phyloP scores from a whole-genome alignment of 2,329 filamentous ascomycete genomes.

The Colletotrichum tanaceti region DNA sequence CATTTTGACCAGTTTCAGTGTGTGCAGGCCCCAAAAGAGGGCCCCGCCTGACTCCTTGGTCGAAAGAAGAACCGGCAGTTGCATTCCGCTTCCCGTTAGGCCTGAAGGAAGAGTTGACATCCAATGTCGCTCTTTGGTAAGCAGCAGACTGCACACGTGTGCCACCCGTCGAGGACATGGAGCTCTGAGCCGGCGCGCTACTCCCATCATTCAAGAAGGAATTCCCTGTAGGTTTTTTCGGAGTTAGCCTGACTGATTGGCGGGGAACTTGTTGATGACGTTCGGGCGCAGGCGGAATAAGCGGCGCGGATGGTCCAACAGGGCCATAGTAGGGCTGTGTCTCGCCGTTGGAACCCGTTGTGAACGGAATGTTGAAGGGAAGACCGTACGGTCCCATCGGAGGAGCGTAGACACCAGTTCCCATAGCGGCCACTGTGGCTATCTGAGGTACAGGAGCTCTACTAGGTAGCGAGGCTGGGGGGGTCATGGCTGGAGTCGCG shows the following conservation, averaged over 20 bases:
- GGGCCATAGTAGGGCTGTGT: slow-evolving; percentile 14
- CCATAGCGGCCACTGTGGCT: neutral
- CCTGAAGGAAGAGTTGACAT: neutral
- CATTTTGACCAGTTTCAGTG: neutral
- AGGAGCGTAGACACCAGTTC: neutral
- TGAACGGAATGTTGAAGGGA: slow-evolving; percentile 11
- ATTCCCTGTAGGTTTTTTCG: neutral
- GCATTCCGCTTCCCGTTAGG: neutral
- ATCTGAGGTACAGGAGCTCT: neutral
- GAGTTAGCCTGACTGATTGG: neutral
- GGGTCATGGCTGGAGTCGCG: too few relatives aligned
- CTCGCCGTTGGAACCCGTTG: slow-evolving; percentile 7
- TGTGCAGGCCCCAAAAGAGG: neutral
- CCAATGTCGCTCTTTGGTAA: neutral
- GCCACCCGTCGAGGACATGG: neutral
- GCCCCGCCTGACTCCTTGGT: neutral
- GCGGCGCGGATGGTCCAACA: slow-evolving; percentile 1
- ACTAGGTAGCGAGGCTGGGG: too few relatives aligned
- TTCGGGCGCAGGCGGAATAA: neutral
- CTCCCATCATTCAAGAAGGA: neutral
- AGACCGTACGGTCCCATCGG: neutral
- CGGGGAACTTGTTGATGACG: neutral
- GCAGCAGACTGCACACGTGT: neutral
- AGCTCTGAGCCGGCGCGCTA: neutral
- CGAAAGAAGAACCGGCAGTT: neutral